Percentiles rank a stretch among this genome's conserved stretches.
Conservation (phyloP, 1,284 basidiomycete genomes). For the Athelia sp. region DNA sequence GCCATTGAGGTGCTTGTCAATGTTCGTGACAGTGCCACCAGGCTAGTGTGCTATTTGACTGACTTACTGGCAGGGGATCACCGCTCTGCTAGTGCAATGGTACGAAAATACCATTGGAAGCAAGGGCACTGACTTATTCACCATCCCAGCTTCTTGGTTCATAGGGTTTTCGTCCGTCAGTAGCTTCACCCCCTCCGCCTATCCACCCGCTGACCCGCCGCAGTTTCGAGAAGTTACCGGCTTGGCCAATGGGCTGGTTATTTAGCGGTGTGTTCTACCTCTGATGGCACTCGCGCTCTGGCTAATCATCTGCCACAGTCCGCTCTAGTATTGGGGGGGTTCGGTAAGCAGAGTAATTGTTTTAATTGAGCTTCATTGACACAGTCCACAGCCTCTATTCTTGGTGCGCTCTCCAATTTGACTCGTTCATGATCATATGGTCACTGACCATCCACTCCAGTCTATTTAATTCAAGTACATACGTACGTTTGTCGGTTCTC, state of each 20-base stretch:
- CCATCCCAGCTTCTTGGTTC: constrained; percentile 38
- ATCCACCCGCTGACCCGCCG: neutral
- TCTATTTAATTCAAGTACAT: constrained; percentile 36
- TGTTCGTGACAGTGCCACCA: constrained; percentile 21
- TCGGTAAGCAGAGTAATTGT: constrained; percentile 28
- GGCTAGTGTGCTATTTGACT: neutral
- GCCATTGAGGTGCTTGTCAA: constrained; percentile 52
- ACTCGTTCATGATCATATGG: no score
- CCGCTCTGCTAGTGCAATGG: constrained; percentile 50
- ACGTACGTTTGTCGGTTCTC: constrained; percentile 10
- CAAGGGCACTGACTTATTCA: neutral
- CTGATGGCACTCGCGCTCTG: no score
- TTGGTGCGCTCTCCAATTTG: neutral
- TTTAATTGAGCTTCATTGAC: neutral
- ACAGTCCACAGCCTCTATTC: neutral
- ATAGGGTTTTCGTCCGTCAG: constrained; percentile 51
- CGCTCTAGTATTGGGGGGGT: constrained; percentile 42
- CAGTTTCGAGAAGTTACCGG: constrained; percentile 37
- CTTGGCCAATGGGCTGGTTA: no score
- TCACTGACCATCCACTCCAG: constrained; percentile 17
- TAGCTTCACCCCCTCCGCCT: constrained; percentile 3
- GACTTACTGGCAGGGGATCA: constrained; percentile 34
- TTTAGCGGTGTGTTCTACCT: no score
- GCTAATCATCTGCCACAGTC: neutral
- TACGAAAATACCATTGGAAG: constrained; percentile 16